Evolutionary conservation across 2,329 filamentous ascomycete genomes (phyloP).

Genomic region (Stagonosporopsis rhizophila): DNA sequence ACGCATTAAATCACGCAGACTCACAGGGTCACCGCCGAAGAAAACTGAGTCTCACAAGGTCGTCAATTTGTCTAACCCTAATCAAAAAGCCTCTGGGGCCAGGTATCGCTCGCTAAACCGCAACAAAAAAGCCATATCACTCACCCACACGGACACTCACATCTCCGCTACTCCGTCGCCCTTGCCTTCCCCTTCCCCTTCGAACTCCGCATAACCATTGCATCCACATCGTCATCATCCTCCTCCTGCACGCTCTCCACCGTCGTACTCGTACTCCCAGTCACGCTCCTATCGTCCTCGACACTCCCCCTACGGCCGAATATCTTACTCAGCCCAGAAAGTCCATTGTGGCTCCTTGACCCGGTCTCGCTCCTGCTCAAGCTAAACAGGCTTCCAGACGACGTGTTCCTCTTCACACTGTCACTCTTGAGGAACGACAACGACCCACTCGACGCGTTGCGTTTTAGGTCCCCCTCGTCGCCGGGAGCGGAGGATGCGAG

Average conservation of each 20-base stretch:
- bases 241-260: constrained; percentile 18
- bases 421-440: constrained; percentile 1
- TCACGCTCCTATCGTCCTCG: constrained; percentile 13
- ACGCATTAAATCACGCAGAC: too few species aligned
- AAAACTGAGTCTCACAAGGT: not conserved
- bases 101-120: constrained; percentile 60
- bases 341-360: constrained; percentile 5
- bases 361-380: constrained; percentile 4
- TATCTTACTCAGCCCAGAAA: constrained; percentile 15
- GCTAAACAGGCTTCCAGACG: constrained; percentile 3
- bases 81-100: not conserved
- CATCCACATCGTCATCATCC: constrained; percentile 7
- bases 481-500: not conserved
- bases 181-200: constrained; percentile 12
- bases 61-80: not conserved
- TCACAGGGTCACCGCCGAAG: too few species aligned
- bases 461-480: not conserved
- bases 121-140: not conserved
- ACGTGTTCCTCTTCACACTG: constrained; percentile 6
- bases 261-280: constrained; percentile 1
- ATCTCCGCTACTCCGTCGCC: not conserved
- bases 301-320: constrained; percentile 14
- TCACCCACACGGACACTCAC: not conserved
- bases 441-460: not conserved
- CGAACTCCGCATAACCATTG: constrained; percentile 12